Evolutionary conservation across 495 filamentous ascomycete species (phyloP).

Genomic region (Neurospora sp.): DNA sequence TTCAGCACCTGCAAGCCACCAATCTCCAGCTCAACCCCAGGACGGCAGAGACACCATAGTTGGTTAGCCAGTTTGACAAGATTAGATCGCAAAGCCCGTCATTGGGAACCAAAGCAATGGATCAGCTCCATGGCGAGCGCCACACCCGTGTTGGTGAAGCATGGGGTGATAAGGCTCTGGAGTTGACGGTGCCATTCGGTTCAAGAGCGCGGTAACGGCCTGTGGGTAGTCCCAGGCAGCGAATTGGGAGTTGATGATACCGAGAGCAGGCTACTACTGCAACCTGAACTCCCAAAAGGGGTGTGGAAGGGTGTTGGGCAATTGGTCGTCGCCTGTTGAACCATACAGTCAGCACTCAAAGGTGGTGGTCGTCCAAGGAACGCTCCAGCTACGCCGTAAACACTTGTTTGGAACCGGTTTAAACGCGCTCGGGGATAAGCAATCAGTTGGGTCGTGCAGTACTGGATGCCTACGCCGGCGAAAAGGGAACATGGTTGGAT

Average conservation of each 20-base stretch:
- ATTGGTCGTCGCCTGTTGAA: background rate
- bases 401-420: background rate
- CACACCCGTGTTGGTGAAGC: background rate
- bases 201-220: background rate
- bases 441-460: background rate
- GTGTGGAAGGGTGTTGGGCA: background rate
- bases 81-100: background rate
- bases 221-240: background rate
- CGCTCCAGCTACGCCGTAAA: background rate
- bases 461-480: background rate
- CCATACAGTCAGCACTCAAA: background rate
- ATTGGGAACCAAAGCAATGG: background rate
- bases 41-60: background rate
- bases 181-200: background rate
- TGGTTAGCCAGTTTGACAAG: background rate
- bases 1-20: background rate
- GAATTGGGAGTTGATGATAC: background rate
- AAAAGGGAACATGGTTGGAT: background rate
- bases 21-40: background rate
- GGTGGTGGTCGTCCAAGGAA: background rate
- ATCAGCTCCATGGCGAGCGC: background rate
- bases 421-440: background rate
- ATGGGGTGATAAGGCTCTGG: background rate
- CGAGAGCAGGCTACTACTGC: background rate
- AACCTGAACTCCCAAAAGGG: background rate